Conservation (phyloP, 2,329 filamentous ascomycete species). For the Epichloe sp. region DNA sequence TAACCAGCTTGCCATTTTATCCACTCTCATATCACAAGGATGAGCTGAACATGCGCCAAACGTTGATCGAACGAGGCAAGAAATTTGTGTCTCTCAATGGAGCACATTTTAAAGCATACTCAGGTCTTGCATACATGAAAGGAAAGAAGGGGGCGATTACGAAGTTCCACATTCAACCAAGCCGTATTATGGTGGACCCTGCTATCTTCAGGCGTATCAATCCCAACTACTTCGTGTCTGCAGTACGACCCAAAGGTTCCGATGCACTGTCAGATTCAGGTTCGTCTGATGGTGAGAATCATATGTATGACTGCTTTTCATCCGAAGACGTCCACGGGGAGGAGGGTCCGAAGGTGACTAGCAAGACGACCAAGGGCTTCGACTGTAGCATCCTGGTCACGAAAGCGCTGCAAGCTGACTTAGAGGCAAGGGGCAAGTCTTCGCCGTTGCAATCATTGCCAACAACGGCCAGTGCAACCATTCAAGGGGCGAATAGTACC, state of each 20-base stretch:
- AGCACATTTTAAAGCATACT: constrained; percentile 70
- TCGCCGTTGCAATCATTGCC: constrained; percentile 45
- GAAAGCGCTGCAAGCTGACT: constrained; percentile 16
- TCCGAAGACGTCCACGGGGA: constrained; percentile 29
- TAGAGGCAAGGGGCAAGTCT: constrained; percentile 17
- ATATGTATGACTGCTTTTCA: constrained; percentile 17
- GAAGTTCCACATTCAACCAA: constrained; percentile 77
- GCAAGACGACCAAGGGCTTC: not conserved
- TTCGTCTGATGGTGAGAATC: constrained; percentile 28
- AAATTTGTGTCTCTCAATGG: constrained; percentile 72
- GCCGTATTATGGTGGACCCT: constrained; percentile 79
- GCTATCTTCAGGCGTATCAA: constrained; percentile 72
- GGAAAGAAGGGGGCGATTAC: constrained; percentile 50
- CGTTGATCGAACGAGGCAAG: constrained; percentile 69
- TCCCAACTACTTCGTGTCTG: constrained; percentile 70
- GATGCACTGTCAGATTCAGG: constrained; percentile 41
- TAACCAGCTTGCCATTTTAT: constrained; percentile 64
- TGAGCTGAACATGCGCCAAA: constrained; percentile 46
- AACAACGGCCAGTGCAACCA: constrained; percentile 11
- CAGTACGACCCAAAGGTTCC: constrained; percentile 59
- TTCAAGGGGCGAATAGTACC: not conserved
- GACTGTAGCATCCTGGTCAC: constrained; percentile 16
- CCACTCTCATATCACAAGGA: constrained; percentile 72
- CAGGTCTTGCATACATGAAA: constrained; percentile 77
- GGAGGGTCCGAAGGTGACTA: constrained; percentile 15